Percentiles rank a stretch among this genome's conserved stretches.
These are phyloP conservation scores for Fusarium hostae DNA, from an alignment of 2,329 filamentous ascomycete species.

Conservation along the genomic window DNA sequence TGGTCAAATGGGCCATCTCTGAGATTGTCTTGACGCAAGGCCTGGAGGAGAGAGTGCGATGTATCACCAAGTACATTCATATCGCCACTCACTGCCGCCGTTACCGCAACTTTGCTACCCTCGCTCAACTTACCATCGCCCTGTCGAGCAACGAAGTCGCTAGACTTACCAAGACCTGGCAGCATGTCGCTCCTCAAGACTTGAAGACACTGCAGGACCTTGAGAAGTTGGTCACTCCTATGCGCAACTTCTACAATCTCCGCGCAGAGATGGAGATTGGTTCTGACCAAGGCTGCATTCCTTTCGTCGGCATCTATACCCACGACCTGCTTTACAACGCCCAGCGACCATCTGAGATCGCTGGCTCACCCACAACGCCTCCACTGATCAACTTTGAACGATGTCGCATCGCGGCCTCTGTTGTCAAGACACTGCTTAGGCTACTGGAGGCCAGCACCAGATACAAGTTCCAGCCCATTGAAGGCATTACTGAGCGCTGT, in stretches of 20 bases:
- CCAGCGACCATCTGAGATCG: constrained; percentile 80
- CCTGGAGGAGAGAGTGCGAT: constrained; percentile 77
- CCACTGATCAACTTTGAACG: constrained; percentile 86
- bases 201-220: constrained; percentile 73
- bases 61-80: constrained; percentile 84
- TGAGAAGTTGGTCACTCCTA: constrained; percentile 78
- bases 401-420: constrained; percentile 77
- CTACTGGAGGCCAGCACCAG: constrained; percentile 82
- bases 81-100: constrained; percentile 80
- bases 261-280: constrained; percentile 81
- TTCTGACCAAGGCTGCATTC: constrained; percentile 78
- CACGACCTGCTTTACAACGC: constrained; percentile 86
- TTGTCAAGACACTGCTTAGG: constrained; percentile 82
- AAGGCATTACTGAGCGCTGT: constrained; percentile 81
- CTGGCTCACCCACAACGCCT: constrained; percentile 71
- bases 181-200: constrained; percentile 73
- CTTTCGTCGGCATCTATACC: constrained; percentile 85
- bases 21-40: constrained; percentile 80
- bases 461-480: constrained; percentile 79
- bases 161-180: constrained; percentile 77
- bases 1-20: constrained; percentile 87
- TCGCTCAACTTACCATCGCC: constrained; percentile 83
- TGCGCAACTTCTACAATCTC: constrained; percentile 80
- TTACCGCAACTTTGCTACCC: constrained; percentile 84
- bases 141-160: constrained; percentile 78